Percentiles rank a stretch among this genome's conserved stretches.
phyloP scores from a whole-genome alignment of 1,284 basidiomycete genomes.

The Pseudozyma hubeiensis region DNA sequence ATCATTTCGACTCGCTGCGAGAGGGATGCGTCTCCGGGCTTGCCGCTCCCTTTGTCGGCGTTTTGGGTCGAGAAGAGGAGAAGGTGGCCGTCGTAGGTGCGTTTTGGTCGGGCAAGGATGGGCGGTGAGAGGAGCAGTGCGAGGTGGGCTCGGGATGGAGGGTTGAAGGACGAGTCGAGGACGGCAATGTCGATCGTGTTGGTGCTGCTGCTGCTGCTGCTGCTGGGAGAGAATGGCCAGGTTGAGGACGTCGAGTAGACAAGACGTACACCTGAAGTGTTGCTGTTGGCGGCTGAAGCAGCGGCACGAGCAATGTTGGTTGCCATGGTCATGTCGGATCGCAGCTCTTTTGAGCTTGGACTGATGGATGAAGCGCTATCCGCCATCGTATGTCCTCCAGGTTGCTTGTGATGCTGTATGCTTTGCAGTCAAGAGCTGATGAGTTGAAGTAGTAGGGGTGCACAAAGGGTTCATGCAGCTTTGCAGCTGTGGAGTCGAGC shows the following conservation, averaged over 20 bases:
- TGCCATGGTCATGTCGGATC: conserved; percentile 16
- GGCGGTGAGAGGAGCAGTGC: conserved; percentile 76
- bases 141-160: conserved; percentile 87
- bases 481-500: conserved; percentile 5
- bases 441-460: too few relatives aligned
- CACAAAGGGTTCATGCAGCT: not conserved
- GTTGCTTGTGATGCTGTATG: too few relatives aligned
- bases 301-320: conserved; percentile 25
- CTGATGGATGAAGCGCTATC: not conserved
- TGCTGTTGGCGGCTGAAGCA: conserved; percentile 10
- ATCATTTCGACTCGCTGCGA: conserved; percentile 68
- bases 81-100: conserved; percentile 78
- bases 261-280: conserved; percentile 29
- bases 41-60: conserved; percentile 81
- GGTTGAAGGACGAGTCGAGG: conserved; percentile 94
- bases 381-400: conserved; percentile 6
- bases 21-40: conserved; percentile 74
- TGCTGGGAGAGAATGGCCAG: conserved; percentile 27
- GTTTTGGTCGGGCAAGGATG: conserved; percentile 55
- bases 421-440: too few relatives aligned
- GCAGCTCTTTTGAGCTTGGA: conserved; percentile 5
- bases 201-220: not conserved
- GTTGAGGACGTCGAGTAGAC: conserved; percentile 42
- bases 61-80: conserved; percentile 88
- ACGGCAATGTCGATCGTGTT: conserved; percentile 71